Conservation (phyloP, 495 filamentous ascomycete species). For the Hyphodiscus hymeniophilus region DNA sequence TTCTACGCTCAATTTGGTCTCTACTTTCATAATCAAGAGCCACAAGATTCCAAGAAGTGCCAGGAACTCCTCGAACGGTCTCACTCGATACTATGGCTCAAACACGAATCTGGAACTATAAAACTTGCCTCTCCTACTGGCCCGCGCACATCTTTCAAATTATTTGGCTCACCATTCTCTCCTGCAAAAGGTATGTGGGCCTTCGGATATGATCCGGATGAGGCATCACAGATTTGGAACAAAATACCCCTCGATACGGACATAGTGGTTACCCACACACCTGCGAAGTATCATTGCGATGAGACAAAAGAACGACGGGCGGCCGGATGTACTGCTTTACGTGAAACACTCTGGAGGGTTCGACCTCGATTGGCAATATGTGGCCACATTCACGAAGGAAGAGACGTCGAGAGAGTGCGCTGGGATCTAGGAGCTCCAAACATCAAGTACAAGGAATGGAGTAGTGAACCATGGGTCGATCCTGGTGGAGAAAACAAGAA, state of each 20-base stretch:
- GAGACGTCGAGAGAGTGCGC: slow-evolving; percentile 48
- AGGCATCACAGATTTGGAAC: slow-evolving; percentile 44
- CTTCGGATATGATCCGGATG: slow-evolving; percentile 51
- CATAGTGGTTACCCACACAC: slow-evolving; percentile 81
- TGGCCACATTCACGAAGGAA: slow-evolving; percentile 73
- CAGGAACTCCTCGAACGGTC: slow-evolving; percentile 45
- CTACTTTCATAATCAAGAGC: slow-evolving; percentile 50
- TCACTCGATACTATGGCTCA: slow-evolving; percentile 54
- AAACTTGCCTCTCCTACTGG: slow-evolving; percentile 47
- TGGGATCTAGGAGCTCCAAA: slow-evolving; percentile 39
- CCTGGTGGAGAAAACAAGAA: slow-evolving; percentile 44
- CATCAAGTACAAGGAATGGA: slow-evolving; percentile 25
- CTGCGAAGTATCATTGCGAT: slow-evolving; percentile 68
- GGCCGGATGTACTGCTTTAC: slow-evolving; percentile 62
- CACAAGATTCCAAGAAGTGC: slow-evolving; percentile 48
- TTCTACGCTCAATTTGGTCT: slow-evolving; percentile 53
- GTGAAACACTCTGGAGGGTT: slow-evolving; percentile 61
- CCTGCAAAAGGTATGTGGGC: slow-evolving; percentile 61
- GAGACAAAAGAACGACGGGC: slow-evolving; percentile 37
- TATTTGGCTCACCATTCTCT: slow-evolving; percentile 71
- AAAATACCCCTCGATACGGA: slow-evolving; percentile 62
- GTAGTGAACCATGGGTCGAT: slow-evolving; percentile 32
- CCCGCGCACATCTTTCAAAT: slow-evolving; percentile 57
- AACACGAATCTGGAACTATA: slow-evolving; percentile 52
- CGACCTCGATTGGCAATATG: slow-evolving; percentile 80